Evolutionary conservation across 2,329 filamentous ascomycete genomes (phyloP).

Genomic region (Cladophialophora exuberans): DNA sequence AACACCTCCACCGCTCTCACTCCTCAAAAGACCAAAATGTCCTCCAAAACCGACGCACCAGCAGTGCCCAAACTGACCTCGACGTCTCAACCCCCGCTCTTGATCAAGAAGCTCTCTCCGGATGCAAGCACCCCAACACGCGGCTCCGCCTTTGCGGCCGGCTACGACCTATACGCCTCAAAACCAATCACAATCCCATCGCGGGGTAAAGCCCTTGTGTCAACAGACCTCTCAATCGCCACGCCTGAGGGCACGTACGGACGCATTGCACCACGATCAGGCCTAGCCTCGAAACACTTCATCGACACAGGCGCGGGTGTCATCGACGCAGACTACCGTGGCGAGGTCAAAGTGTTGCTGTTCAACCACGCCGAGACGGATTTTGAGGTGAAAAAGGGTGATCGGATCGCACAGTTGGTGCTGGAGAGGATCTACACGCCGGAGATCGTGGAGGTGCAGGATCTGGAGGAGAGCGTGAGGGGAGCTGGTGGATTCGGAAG

Average conservation of each 20-base stretch:
- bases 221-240: slow-evolving; percentile 89
- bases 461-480: slow-evolving; percentile 86
- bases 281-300: slow-evolving; percentile 88
- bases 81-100: slow-evolving; percentile 61
- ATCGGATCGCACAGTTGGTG: slow-evolving; percentile 90
- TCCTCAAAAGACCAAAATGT: slow-evolving; percentile 31
- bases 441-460: slow-evolving; percentile 83
- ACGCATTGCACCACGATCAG: slow-evolving; percentile 86
- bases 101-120: slow-evolving; percentile 84
- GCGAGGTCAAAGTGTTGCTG: slow-evolving; percentile 88
- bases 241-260: slow-evolving; percentile 90
- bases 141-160: slow-evolving; percentile 85
- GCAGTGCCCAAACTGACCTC: slow-evolving; percentile 38
- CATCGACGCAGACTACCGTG: slow-evolving; percentile 96
- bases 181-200: slow-evolving; percentile 75
- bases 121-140: slow-evolving; percentile 83
- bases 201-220: slow-evolving; percentile 81
- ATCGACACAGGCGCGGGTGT: slow-evolving; percentile 96
- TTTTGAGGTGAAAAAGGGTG: slow-evolving; percentile 80
- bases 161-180: slow-evolving; percentile 88
- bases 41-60: slow-evolving; percentile 35
- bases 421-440: slow-evolving; percentile 94
- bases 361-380: slow-evolving; percentile 89
- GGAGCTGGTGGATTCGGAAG: slow-evolving; percentile 92
- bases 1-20: too few relatives aligned